phyloP scores from a whole-genome alignment of 2,329 filamentous ascomycete species.

The Cordyceps tenuipes region DNA sequence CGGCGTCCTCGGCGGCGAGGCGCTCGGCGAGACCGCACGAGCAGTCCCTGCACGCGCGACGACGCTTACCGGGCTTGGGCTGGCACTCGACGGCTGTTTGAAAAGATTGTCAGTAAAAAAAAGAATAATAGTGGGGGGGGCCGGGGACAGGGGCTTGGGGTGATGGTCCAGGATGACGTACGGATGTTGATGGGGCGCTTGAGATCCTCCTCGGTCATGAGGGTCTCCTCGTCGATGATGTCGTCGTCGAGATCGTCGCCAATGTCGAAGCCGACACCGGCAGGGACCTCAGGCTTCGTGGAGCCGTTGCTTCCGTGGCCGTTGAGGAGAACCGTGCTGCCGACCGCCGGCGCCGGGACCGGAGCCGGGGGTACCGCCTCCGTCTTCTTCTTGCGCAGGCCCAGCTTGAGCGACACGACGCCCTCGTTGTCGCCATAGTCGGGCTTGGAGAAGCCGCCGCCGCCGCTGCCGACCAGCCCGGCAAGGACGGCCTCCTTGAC shows the following conservation, averaged over 20 bases:
- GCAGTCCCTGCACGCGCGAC: constrained; percentile 95
- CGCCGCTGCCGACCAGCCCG: constrained; percentile 55
- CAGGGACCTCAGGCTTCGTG: constrained; percentile 32
- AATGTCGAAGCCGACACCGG: constrained; percentile 60
- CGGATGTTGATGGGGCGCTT: constrained; percentile 69
- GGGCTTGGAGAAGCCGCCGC: constrained; percentile 65
- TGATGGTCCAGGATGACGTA: constrained; percentile 38
- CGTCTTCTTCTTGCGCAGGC: constrained; percentile 29
- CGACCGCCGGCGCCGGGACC: constrained; percentile 14
- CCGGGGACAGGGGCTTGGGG: neutral
- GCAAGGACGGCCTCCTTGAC: constrained; percentile 76
- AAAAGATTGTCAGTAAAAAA: constrained; percentile 19
- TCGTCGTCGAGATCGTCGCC: constrained; percentile 65
- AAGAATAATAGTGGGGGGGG: neutral
- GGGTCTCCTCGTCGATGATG: constrained; percentile 80
- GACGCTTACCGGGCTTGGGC: constrained; percentile 78
- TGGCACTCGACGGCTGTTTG: constrained; percentile 68
- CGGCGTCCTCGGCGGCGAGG: constrained; percentile 75
- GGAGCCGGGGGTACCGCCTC: constrained; percentile 5
- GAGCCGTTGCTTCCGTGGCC: constrained; percentile 45
- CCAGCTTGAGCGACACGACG: constrained; percentile 43
- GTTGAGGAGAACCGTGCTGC: constrained; percentile 20
- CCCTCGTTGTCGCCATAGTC: constrained; percentile 46
- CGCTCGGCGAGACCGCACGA: constrained; percentile 85
- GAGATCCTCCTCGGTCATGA: constrained; percentile 80